These are phyloP conservation scores for Eleusine indica DNA, from an alignment of 176 grass and related monocot genomes.

Conservation along the genomic window DNA sequence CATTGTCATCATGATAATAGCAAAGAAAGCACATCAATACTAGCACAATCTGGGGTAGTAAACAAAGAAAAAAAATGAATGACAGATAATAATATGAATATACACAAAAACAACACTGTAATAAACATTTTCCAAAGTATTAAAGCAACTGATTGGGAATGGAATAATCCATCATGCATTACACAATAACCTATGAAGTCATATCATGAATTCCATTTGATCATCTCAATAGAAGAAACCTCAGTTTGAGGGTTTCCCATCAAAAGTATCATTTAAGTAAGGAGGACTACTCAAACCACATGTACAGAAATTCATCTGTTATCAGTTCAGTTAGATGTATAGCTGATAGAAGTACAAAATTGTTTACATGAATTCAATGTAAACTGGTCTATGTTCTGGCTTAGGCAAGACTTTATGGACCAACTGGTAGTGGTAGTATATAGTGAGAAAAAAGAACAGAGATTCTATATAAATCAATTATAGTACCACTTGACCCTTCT, in stretches of 20 bases:
- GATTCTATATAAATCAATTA: no score
- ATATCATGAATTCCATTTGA: neutral
- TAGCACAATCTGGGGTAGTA: neutral
- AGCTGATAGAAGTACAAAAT: neutral
- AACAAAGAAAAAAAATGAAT: neutral
- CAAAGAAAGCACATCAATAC: neutral
- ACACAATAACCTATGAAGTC: neutral
- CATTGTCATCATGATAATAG: slow-evolving; percentile 4
- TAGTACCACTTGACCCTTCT: neutral
- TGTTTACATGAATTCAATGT: neutral
- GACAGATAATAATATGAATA: neutral
- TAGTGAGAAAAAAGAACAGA: no score
- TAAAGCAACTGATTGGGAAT: neutral
- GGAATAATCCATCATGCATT: neutral
- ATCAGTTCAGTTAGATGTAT: neutral
- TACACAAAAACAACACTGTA: neutral
- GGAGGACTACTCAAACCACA: neutral
- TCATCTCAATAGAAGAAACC: neutral
- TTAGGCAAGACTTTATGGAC: neutral
- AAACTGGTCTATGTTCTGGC: neutral
- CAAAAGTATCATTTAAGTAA: neutral
- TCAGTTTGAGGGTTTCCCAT: neutral
- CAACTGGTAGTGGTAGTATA: neutral
- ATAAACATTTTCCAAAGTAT: slow-evolving; percentile 9
- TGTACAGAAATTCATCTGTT: neutral